Conservation (phyloP, 2,329 filamentous ascomycete species). For the Talaromyces sp. region DNA sequence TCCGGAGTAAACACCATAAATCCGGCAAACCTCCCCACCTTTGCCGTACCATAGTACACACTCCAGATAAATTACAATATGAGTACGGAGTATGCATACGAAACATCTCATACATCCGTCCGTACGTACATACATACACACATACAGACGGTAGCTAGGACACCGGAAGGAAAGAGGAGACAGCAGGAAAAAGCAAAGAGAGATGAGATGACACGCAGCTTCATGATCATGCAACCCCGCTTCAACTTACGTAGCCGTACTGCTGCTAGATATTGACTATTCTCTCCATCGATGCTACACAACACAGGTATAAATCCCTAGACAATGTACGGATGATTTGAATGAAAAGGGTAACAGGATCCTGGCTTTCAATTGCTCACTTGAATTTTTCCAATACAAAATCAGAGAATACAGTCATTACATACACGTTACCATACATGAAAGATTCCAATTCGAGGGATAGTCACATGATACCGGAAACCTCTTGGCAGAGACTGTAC, state of each 20-base stretch:
- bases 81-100: not conserved
- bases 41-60: not conserved
- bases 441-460: not conserved
- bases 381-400: not conserved
- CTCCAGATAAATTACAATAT: too few species aligned
- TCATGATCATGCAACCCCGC: conserved; percentile 1
- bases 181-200: not conserved
- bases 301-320: too few species aligned
- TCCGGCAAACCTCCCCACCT: conserved; percentile 4
- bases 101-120: not conserved
- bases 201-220: conserved; percentile 2
- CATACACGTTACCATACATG: not conserved
- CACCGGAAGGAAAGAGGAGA: not conserved
- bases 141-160: not conserved
- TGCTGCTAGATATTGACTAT: not conserved
- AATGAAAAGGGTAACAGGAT: not conserved
- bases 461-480: conserved; percentile 6
- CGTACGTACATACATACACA: not conserved
- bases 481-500: not conserved
- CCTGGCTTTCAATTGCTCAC: not conserved
- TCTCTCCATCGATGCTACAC: not conserved
- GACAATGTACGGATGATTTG: not conserved
- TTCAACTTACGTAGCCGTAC: not conserved
- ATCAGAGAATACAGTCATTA: not conserved
- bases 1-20: not conserved